A percentile compares a stretch with the other conserved stretches of the same genome.
phyloP scores from a whole-genome alignment of 352 stramenopile genomes.

The Globisporangium uncinulatum region DNA sequence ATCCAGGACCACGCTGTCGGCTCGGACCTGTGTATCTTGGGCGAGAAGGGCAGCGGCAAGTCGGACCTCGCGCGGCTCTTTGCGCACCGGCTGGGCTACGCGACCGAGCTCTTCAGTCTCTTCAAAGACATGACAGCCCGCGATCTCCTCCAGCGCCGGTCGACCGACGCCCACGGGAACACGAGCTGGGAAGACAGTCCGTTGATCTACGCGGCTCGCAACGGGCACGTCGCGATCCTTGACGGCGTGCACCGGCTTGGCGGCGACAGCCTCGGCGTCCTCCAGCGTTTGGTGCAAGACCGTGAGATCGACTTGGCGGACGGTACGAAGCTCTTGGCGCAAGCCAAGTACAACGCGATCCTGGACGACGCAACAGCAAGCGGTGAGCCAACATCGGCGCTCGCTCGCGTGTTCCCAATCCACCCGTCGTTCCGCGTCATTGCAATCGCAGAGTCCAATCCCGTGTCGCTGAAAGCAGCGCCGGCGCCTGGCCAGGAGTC shows the following conservation, averaged over 20 bases:
- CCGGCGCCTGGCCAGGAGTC: conserved; percentile 34
- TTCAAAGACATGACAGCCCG: conserved; percentile 92
- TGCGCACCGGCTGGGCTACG: conserved; percentile 71
- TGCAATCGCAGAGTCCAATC: conserved; percentile 67
- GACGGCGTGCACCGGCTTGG: conserved; percentile 93
- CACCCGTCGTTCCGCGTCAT: conserved; percentile 89
- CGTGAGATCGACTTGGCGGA: conserved; percentile 88
- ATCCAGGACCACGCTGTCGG: conserved; percentile 75
- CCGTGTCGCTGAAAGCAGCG: conserved; percentile 24
- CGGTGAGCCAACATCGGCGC: conserved; percentile 9
- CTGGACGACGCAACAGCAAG: conserved; percentile 14
- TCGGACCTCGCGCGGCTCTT: conserved; percentile 65
- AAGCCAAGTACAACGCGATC: conserved; percentile 55
- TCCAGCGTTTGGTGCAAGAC: conserved; percentile 86
- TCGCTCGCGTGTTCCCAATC: conserved; percentile 49
- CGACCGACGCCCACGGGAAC: conserved; percentile 81
- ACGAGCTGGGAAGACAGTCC: conserved; percentile 92
- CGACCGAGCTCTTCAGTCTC: conserved; percentile 87
- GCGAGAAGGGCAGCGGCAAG: conserved; percentile 82
- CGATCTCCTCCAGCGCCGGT: conserved; percentile 89
- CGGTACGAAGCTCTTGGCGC: conserved; percentile 72
- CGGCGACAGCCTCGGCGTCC: conserved; percentile 83
- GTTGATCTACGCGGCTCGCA: conserved; percentile 82
- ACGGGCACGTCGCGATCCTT: conserved; percentile 83
- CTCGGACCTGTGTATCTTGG: conserved; percentile 75